Base-by-base conservation (phyloP, 352 stramenopile species). In the Phytophthora citrophthora region DNA sequence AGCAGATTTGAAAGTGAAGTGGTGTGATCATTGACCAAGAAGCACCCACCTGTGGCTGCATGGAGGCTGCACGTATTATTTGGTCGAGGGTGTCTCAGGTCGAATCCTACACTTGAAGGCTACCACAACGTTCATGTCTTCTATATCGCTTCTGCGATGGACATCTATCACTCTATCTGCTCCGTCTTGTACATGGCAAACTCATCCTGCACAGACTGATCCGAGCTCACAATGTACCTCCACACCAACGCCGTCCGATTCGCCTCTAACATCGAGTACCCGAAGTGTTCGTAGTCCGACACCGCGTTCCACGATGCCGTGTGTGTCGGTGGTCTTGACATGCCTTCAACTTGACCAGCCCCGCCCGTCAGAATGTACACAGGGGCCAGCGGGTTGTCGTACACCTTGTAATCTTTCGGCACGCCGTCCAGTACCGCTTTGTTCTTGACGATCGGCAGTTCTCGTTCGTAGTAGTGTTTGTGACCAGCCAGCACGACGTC, bases 401-500 rank as follows among this genome's bases (percentile, higher is more conserved):
- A 96, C 18, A 65, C 70, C 8, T 71, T 87, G 24, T 60, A 65
- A 54, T 92, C 79, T 0, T 48, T 16, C 16, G 77, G 89, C 45
- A 90, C 77, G 11, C 79, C 83, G 15, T 74, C 57, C 11, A 72
- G 54, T 1, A 91, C 61, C 3, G 74, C 55, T n/a, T 73, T 64
- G 55, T 61, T 73, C 11, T 81, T 68, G 0, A 63, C 68, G 39
- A 93, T 77, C 1, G 88, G 88, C 1, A 88, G 65, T 4, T 91
- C 74, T 3, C 89, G 78, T 60, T 97, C 84, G 62, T 95, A 97
- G 39, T 78, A 85, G 67, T 97, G 91, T 24, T 93, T 65, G 63
- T 97, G 91, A 7, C 91, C 91, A 1, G 81, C 70, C 18, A 97
- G 52, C 20, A 96, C 90, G 3, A 97, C 62, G 41, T 97, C 89